Percentiles rank a stretch among this genome's conserved stretches.
Evolutionary conservation across 2,329 filamentous ascomycete species (phyloP).

Genomic region (Botrytis paeoniae): DNA sequence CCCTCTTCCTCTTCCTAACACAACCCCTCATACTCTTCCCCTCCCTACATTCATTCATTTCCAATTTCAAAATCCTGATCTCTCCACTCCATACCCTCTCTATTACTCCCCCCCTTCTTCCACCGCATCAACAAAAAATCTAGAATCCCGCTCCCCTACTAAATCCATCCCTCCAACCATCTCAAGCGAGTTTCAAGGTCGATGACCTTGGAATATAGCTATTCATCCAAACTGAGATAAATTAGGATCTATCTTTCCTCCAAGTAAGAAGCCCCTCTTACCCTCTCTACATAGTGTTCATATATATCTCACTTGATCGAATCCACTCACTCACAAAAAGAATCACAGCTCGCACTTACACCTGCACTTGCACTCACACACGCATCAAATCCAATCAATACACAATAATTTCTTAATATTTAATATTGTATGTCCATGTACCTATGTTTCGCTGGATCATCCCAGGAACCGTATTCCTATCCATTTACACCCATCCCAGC

Average conservation of each 20-base stretch:
- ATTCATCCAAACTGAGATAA: not conserved
- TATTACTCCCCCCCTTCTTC: no score
- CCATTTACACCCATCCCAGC: slow-evolving; percentile 6
- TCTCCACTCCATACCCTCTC: no score
- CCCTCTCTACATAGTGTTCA: not conserved
- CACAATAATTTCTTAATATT: not conserved
- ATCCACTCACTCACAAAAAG: not conserved
- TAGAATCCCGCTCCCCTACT: no score
- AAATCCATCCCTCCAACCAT: not conserved
- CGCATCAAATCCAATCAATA: not conserved
- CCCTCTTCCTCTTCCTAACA: no score
- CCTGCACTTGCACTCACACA: not conserved
- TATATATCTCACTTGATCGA: not conserved
- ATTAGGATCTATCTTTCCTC: not conserved
- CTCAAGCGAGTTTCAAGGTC: not conserved
- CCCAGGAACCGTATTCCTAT: slow-evolving; percentile 7
- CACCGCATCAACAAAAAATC: no score
- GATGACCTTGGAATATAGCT: not conserved
- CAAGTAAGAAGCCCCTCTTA: not conserved
- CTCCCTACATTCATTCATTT: no score
- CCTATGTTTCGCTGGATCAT: not conserved
- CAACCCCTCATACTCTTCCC: no score
- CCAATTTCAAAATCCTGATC: no score
- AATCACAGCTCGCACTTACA: not conserved
- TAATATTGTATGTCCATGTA: slow-evolving; percentile 12